Conservation (phyloP, 768 basidiomycete genomes). For the Rhodosporidiobolus sp. region DNA sequence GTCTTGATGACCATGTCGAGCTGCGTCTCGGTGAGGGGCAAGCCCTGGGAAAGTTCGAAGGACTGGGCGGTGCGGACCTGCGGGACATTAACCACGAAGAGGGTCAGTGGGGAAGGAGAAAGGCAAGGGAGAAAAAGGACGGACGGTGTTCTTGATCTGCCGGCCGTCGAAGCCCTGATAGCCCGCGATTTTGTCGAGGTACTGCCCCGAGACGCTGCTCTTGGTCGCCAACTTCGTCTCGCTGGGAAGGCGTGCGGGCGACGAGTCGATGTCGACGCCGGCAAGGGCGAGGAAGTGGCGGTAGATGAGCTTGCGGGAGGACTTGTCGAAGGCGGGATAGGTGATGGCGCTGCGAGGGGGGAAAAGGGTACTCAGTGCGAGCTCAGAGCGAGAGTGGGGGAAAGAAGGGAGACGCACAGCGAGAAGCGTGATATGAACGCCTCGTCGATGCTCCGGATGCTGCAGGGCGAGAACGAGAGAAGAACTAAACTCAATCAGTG, state of each 20-base stretch:
- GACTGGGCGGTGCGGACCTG: constrained; percentile 60
- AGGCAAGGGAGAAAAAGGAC: constrained; percentile 44
- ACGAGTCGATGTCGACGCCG: constrained; percentile 18
- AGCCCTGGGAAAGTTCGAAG: constrained; percentile 56
- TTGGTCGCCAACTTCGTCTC: not conserved
- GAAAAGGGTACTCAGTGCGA: not conserved
- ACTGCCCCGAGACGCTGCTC: constrained; percentile 49
- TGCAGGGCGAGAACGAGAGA: not conserved
- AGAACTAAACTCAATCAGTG: too few species aligned
- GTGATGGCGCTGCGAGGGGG: constrained; percentile 56
- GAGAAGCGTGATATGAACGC: constrained; percentile 61
- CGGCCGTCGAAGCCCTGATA: constrained; percentile 59
- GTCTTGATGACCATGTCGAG: constrained; percentile 54
- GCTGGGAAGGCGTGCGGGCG: not conserved
- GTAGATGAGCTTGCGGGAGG: constrained; percentile 64
- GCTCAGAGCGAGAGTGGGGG: not conserved
- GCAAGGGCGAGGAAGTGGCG: constrained; percentile 59
- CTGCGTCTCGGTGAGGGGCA: constrained; percentile 56
- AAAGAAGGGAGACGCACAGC: not conserved
- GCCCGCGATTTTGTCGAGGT: constrained; percentile 56
- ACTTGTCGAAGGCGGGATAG: constrained; percentile 59
- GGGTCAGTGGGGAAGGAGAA: not conserved
- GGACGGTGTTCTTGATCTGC: constrained; percentile 15
- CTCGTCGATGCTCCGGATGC: constrained; percentile 60
- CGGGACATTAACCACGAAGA: not conserved